These are phyloP conservation scores for Amaranthus hypochondriacus DNA, from an alignment of 148 eudicot genomes.

Conservation along the genomic window DNA sequence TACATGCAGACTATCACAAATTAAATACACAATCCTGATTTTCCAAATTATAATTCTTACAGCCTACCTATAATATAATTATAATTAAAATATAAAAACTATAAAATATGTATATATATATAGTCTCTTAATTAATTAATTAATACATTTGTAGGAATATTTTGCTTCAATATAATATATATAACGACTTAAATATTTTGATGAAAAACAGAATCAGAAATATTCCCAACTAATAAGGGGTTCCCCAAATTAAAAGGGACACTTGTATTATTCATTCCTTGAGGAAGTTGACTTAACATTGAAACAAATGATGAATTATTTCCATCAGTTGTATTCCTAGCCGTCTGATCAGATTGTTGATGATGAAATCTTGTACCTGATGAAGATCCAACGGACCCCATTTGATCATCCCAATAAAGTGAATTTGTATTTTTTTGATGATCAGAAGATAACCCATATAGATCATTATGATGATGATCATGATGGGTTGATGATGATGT, in stretches of 20 bases:
- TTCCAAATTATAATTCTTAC: neutral
- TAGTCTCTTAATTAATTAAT: neutral
- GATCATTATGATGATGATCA: slow-evolving; percentile 10
- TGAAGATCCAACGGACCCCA: slow-evolving; percentile 30
- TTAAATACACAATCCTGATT: neutral
- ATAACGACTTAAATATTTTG: neutral
- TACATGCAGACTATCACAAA: neutral
- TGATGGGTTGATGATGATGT: slow-evolving; percentile 12
- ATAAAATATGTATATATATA: neutral
- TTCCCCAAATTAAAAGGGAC: slow-evolving; percentile 21
- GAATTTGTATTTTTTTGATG: neutral
- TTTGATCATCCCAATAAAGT: slow-evolving; percentile 28
- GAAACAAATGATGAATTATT: slow-evolving; percentile 27
- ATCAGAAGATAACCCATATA: slow-evolving; percentile 4
- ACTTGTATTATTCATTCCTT: slow-evolving; percentile 8
- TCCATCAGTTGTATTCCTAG: slow-evolving; percentile 24
- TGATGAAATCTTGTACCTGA: slow-evolving; percentile 27
- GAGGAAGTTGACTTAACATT: slow-evolving; percentile 31
- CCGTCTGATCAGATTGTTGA: slow-evolving; percentile 16
- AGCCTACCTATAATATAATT: neutral
- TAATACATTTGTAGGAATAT: neutral
- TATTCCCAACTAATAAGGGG: slow-evolving; percentile 24
- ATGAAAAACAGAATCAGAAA: slow-evolving; percentile 23
- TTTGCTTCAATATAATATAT: slow-evolving; percentile 9
- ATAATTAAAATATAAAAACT: neutral